Evolutionary conservation across 768 basidiomycete genomes (phyloP).

Genomic region (Amanita rimosa): DNA sequence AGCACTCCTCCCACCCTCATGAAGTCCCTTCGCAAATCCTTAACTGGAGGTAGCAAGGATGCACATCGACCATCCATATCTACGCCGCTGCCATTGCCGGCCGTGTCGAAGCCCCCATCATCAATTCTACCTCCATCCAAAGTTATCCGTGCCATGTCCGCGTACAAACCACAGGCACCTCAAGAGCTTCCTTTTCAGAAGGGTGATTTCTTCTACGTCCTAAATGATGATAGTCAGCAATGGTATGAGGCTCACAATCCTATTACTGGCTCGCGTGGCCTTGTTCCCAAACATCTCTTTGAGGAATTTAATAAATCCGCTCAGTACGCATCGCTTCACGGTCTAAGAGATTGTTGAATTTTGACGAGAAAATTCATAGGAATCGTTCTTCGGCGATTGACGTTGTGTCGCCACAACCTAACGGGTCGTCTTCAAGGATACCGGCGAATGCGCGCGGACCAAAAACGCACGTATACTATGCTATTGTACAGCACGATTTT

Average conservation of each 20-base stretch:
- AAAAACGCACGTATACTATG: slow-evolving; percentile 72
- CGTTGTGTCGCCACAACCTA: slow-evolving; percentile 5
- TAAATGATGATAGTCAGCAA: slow-evolving; percentile 52
- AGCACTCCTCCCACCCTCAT: slow-evolving; percentile 23
- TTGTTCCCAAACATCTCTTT: slow-evolving; percentile 80
- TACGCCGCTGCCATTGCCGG: slow-evolving; percentile 53
- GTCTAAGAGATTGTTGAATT: not conserved
- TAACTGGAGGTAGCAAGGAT: slow-evolving; percentile 47
- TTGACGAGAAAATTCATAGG: slow-evolving; percentile 14
- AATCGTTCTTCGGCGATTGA: slow-evolving; percentile 32
- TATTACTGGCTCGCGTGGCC: slow-evolving; percentile 78
- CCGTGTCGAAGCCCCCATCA: slow-evolving; percentile 58
- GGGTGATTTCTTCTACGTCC: slow-evolving; percentile 97
- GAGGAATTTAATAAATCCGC: slow-evolving; percentile 80
- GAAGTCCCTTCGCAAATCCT: slow-evolving; percentile 78
- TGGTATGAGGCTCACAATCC: slow-evolving; percentile 98
- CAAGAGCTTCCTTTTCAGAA: slow-evolving; percentile 84
- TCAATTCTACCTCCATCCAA: slow-evolving; percentile 83
- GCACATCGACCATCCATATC: slow-evolving; percentile 53
- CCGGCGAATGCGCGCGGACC: slow-evolving; percentile 16
- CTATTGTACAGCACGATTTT: slow-evolving; percentile 93
- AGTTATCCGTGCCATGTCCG: slow-evolving; percentile 77
- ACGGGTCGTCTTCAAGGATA: slow-evolving; percentile 7
- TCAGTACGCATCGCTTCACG: slow-evolving; percentile 30
- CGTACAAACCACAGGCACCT: slow-evolving; percentile 59